Evolutionary conservation across 208 protist genomes (phyloP).

Genomic region (Trichomonas vaginalis): DNA sequence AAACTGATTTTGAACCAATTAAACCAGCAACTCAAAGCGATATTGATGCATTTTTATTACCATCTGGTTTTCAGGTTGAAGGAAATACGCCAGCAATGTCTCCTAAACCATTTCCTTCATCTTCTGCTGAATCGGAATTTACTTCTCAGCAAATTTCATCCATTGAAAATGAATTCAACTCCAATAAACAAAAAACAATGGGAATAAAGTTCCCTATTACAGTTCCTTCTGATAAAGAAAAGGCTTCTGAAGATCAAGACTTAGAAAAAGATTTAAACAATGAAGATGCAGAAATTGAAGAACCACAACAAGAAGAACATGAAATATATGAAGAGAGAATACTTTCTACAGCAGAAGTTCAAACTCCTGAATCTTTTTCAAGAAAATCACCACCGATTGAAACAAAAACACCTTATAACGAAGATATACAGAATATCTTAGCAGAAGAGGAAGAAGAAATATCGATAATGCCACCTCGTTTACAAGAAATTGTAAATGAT

Average conservation of each 20-base stretch:
- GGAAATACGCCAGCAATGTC: neutral
- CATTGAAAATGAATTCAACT: neutral
- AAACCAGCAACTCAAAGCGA: neutral
- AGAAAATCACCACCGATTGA: too few relatives aligned
- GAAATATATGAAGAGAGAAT: neutral
- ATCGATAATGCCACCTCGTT: neutral
- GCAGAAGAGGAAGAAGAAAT: neutral
- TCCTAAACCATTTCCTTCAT: neutral
- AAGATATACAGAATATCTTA: neutral
- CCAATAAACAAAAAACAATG: neutral
- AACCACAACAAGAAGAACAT: neutral
- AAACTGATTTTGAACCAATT: neutral
- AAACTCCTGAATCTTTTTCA: neutral
- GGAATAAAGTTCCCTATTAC: neutral
- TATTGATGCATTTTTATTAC: neutral
- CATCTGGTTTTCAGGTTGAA: neutral
- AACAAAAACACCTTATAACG: neutral
- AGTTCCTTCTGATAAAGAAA: neutral
- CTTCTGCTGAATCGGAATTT: neutral
- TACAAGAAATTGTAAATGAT: neutral
- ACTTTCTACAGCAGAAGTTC: neutral
- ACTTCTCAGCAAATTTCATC: neutral
- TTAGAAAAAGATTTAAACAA: neutral
- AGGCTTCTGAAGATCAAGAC: neutral
- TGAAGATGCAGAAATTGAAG: neutral